Conservation (phyloP, 768 basidiomycete species). For the Polyporus arcularius region DNA sequence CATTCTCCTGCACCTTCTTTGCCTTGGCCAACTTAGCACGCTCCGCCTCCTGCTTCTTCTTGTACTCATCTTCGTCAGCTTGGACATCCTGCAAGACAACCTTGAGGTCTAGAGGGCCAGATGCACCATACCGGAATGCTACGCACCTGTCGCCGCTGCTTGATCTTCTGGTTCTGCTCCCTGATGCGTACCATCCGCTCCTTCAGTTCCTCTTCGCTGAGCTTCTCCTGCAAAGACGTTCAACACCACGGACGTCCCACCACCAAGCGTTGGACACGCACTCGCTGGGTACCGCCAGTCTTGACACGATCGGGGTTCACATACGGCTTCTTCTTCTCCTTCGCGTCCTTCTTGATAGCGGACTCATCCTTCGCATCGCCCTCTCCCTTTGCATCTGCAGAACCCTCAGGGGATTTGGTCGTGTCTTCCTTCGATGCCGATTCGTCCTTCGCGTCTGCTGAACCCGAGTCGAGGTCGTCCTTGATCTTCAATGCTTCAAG, state of each 20-base stretch:
- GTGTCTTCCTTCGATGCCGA: not conserved
- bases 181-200: conserved; percentile 71
- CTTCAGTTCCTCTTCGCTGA: conserved; percentile 64
- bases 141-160: conserved; percentile 62
- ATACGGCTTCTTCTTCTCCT: conserved; percentile 69
- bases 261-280: conserved; percentile 34
- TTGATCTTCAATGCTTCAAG: conserved; percentile 52
- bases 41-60: conserved; percentile 66
- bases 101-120: not conserved
- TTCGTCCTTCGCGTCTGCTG: conserved; percentile 12
- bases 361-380: conserved; percentile 2
- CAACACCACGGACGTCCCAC: not conserved
- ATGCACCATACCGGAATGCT: not conserved
- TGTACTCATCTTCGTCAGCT: conserved; percentile 81
- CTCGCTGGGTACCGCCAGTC: conserved; percentile 76
- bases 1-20: conserved; percentile 66
- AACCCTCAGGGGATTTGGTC: conserved; percentile 12
- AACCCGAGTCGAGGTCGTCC: conserved; percentile 23
- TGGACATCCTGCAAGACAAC: conserved; percentile 60
- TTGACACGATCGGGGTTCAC: conserved; percentile 83
- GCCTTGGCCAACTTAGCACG: conserved; percentile 55
- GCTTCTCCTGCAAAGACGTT: conserved; percentile 54
- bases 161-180: conserved; percentile 77
- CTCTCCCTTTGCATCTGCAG: conserved; percentile 6
- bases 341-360: conserved; percentile 23